Evolutionary conservation across 805 yeast species (phyloP), one percentile per base, ranked within the genome.

Genomic region (Jamesozyma gamospora): DNA sequence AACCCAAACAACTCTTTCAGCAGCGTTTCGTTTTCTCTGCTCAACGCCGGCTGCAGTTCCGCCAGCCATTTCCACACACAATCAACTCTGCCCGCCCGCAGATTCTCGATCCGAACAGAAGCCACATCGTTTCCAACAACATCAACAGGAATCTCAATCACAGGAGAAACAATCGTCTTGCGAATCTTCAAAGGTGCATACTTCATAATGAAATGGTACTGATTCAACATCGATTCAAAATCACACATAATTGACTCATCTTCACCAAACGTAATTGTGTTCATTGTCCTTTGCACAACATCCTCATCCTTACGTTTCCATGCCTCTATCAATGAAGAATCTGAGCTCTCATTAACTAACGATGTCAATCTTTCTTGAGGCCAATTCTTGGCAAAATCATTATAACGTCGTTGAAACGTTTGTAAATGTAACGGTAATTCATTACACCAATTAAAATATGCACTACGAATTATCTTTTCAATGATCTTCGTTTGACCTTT

Each of bases 71-170:
- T 13, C 31, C 27, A 24, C 7, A 37, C 36, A 4, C 14, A 4
- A 17, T 18, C 12, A 4, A 42, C 12, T 28, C 34, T 42, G 28
- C 35, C 35, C 32, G 21, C 33, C 3, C 27, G 11, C 14, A 36
- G 11, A 18, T 42, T 42, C 12, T 32, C 18, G 6, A 37, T 15
- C 18, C 46, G 15, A 2, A 17, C 14, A 7, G 12, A 13, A 14
- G 46, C 34, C 9, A 42, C 34, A 5, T 30, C 32, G 2, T 26
- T 19, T 1, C 46, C 46, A 13, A 34, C 18, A 9, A 40, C 41
- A 3, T 31, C 34, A 14, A 42, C 11, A 1, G 42, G 41, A 13
- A 42, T 15, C n/a, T 39, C 46, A 4, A 35, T 26, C 7, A 42
- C 24, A n/a, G 46, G 46, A 10, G 18, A 12, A 7, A 3, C n/a